These are phyloP conservation scores for Coemansia sp. DNA, from an alignment of 192 early-diverging fungal genomes.

Conservation along the genomic window DNA sequence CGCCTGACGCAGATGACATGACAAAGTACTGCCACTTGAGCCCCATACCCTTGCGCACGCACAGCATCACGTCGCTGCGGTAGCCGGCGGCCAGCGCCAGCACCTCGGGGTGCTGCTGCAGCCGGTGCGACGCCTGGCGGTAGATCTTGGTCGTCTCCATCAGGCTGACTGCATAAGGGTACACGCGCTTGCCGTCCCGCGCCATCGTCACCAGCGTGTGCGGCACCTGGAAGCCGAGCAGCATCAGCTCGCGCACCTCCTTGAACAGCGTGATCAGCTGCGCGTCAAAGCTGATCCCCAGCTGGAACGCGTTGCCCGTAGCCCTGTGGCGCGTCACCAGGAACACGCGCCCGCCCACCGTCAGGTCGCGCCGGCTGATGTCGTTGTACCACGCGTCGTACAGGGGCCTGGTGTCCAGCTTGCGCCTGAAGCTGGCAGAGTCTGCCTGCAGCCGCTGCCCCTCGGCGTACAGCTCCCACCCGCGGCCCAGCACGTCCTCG, in stretches of 20 bases:
- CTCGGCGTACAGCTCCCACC: conserved; percentile 98
- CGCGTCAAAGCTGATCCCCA: conserved; percentile 93
- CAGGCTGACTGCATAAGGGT: conserved; percentile 96
- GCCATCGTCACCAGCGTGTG: conserved; percentile 88
- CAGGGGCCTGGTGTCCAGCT: conserved; percentile 89
- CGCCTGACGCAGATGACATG: conserved; percentile 40
- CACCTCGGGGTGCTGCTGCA: conserved; percentile 78
- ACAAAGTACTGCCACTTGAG: conserved; percentile 97
- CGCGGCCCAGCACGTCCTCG: conserved; percentile 95
- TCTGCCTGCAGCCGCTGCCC: conserved; percentile 92
- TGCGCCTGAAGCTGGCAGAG: conserved; percentile 87
- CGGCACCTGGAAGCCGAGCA: conserved; percentile 94
- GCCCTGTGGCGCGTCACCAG: conserved; percentile 83
- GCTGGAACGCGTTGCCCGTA: conserved; percentile 69
- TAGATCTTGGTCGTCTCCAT: conserved; percentile 96
- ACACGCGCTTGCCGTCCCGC: conserved; percentile 95
- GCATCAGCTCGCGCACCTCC: conserved; percentile 96
- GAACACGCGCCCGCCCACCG: conserved; percentile 89
- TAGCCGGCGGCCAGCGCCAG: conserved; percentile 88
- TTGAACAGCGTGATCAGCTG: conserved; percentile 98
- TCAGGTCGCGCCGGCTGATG: conserved; percentile 79
- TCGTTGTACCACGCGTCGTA: conserved; percentile 93
- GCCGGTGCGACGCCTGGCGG: conserved; percentile 77
- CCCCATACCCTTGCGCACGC: conserved; percentile 75
- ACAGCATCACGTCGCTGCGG: conserved; percentile 89